phyloP scores from a whole-genome alignment of 2,329 filamentous ascomycete species.

The Neophaeococcomyces aloes region DNA sequence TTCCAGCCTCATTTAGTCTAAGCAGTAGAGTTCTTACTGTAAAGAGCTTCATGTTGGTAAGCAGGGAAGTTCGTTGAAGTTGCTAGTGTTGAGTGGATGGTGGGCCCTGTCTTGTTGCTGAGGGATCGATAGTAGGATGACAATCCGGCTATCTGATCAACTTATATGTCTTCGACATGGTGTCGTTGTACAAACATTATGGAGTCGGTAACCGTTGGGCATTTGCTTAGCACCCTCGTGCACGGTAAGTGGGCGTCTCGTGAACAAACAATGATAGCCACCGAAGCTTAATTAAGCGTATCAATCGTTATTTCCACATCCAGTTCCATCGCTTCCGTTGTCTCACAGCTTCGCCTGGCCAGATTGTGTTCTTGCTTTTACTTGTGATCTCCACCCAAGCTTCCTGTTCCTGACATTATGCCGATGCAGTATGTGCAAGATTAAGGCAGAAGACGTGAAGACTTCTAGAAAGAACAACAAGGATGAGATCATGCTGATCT shows the following conservation, averaged over 20 bases:
- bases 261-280: too few species aligned
- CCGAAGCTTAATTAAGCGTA: background rate
- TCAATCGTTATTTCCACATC: background rate
- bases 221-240: background rate
- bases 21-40: background rate
- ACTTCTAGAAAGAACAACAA: background rate
- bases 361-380: background rate
- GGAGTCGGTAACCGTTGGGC: background rate
- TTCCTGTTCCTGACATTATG: background rate
- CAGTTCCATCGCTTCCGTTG: background rate
- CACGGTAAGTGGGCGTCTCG: too few species aligned
- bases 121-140: too few species aligned
- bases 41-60: slow-evolving; percentile 7
- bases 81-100: background rate
- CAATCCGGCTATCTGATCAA: too few species aligned
- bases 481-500: background rate
- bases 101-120: background rate
- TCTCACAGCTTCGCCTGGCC: background rate
- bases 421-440: background rate
- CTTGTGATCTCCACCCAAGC: background rate
- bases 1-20: background rate
- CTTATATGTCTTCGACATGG: too few species aligned
- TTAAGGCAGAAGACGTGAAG: background rate
- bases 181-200: too few species aligned
- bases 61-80: background rate